A percentile compares a stretch with the other conserved stretches of the same genome.
Evolutionary conservation across 1,284 basidiomycete species (phyloP).

Genomic region (Pseudozyma sp.): DNA sequence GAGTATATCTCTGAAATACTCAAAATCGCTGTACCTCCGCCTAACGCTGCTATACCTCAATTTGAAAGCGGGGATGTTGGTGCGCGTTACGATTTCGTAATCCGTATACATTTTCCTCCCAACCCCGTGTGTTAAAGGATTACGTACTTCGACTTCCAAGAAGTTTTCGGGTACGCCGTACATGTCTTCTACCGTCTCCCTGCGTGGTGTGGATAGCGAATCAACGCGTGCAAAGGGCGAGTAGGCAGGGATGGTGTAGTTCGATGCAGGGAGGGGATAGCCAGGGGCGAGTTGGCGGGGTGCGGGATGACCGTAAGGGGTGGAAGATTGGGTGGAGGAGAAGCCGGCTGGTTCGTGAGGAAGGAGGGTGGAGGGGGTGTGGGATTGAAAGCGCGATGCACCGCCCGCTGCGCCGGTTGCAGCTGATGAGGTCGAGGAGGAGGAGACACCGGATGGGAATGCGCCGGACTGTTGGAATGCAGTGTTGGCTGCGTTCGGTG

Average conservation of each 20-base stretch:
- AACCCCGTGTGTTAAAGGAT: conserved; percentile 88
- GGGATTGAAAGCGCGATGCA: conserved; percentile 45
- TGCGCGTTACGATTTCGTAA: conserved; percentile 98
- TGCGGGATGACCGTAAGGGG: conserved; percentile 5
- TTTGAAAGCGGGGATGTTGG: conserved; percentile 99
- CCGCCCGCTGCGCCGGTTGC: conserved; percentile 1
- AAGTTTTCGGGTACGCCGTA: conserved; percentile 90
- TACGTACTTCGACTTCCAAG: conserved; percentile 96
- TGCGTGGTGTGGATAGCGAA: conserved; percentile 45
- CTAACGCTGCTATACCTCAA: conserved; percentile 93
- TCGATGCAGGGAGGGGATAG: conserved; percentile 52
- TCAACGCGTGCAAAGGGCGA: conserved; percentile 68
- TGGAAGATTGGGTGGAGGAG: conserved; percentile 8
- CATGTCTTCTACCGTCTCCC: conserved; percentile 84
- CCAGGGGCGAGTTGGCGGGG: conserved; percentile 49
- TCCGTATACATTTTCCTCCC: conserved; percentile 96
- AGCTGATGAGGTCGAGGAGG: not conserved
- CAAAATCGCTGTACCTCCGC: conserved; percentile 96
- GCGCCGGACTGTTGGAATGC: conserved; percentile 11
- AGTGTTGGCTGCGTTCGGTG: not conserved
- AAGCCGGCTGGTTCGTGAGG: conserved; percentile 37
- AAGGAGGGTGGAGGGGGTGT: conserved; percentile 51
- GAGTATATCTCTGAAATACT: conserved; percentile 97
- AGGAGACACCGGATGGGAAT: conserved; percentile 34
- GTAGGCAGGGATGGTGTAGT: conserved; percentile 56